A percentile compares a stretch with the other conserved stretches of the same genome.
phyloP scores from a whole-genome alignment of 306 rosid genomes.

The Elaeagnus macrophylla region DNA sequence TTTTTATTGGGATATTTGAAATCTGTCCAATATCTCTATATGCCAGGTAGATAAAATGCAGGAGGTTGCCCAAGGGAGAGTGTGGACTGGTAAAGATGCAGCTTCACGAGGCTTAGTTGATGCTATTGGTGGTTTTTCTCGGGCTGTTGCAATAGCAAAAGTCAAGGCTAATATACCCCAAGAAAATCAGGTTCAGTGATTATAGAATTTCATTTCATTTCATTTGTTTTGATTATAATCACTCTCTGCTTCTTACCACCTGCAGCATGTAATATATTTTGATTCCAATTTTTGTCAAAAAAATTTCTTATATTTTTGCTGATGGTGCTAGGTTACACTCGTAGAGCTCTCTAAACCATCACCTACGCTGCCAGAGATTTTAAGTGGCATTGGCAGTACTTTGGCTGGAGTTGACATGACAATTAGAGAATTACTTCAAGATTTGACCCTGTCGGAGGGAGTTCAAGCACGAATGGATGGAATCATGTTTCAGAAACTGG shows the following conservation, averaged over 20 bases:
- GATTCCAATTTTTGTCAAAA: background rate
- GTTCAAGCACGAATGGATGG: slow-evolving; percentile 95
- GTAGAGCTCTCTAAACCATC: slow-evolving; percentile 81
- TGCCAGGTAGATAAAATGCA: slow-evolving; percentile 85
- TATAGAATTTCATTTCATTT: background rate
- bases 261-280: background rate
- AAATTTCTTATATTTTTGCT: slow-evolving; percentile 5
- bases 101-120: slow-evolving; percentile 73
- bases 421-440: slow-evolving; percentile 44
- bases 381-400: slow-evolving; percentile 58
- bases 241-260: background rate
- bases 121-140: slow-evolving; percentile 85
- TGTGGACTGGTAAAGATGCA: slow-evolving; percentile 87
- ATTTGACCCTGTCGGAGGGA: slow-evolving; percentile 48
- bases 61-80: slow-evolving; percentile 91
- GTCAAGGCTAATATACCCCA: slow-evolving; percentile 84
- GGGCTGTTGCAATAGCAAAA: slow-evolving; percentile 89
- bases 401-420: slow-evolving; percentile 58
- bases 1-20: slow-evolving; percentile 3
- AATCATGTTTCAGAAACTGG: slow-evolving; percentile 67
- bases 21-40: background rate
- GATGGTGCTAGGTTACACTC: slow-evolving; percentile 49
- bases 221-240: background rate
- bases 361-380: slow-evolving; percentile 59
- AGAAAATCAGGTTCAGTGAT: slow-evolving; percentile 48